Base-by-base conservation (phyloP, 2,329 filamentous ascomycete genomes). In the Diaporthe vexans region DNA sequence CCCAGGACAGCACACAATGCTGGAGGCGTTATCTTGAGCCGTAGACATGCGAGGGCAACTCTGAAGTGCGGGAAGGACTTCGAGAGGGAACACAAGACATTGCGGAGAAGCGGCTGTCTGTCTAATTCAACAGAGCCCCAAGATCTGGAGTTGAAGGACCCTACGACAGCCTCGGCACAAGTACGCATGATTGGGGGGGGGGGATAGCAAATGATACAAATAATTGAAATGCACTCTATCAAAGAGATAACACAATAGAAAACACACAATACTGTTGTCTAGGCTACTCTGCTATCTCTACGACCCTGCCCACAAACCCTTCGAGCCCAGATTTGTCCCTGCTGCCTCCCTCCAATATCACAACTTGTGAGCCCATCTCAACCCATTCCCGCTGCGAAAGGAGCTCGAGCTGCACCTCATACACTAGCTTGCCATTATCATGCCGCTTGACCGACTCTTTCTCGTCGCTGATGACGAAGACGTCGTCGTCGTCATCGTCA, bases 311-410 rank as follows among this genome's bases (percentile, higher is more conserved):
- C 43, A 94, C 91, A 81, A 92, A 94, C 0, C 93, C 93, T 75
- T 95, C 93, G 24, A 95, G 81, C 0, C 92, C 92, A 43, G 88
- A 91, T 57, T 88, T 89, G 76, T 92, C 92, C 70, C 90, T 90
- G 57, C 91, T 91, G 21, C 92, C 91, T 4, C 93, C 93, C 76
- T 94, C 93, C 81, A 95, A 87, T 15, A 95, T 85, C 61, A 95
- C 85, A 35, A 95, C 90, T 75, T 89, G 90, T 52, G 92, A 92
- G 3, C 92, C 93, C 67, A 92, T 81, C 81, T 95, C 92, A 69
- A 95, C 89, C 89, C 92, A 95, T 81, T 95, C 94, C 71, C 91
- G 88, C 51, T 88, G 91, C 10, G 90, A 90, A 29, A 94, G 85
- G 65, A 95, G 88, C 77, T 94, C 92, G 74, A 96, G 86, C 1